Evolutionary conservation across 2,329 filamentous ascomycete species (phyloP), one percentile per base, ranked within the genome.

Genomic region (Fusarium fujikuroi): DNA sequence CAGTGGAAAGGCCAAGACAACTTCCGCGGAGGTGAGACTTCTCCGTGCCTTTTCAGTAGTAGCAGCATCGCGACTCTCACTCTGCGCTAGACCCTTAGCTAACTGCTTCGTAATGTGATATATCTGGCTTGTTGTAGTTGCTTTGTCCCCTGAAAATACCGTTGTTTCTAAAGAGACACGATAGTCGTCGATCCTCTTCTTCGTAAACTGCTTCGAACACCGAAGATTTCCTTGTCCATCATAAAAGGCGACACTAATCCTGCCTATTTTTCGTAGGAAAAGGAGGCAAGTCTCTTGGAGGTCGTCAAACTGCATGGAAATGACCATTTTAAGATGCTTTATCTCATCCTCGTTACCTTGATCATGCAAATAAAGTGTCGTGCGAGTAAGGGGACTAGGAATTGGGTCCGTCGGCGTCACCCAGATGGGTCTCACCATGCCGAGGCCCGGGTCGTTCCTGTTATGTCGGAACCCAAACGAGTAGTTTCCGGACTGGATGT

Each of bases 1-100:
- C 8, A 75, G n/a, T 1, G 74, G 73, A 28, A 76, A 76, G 0
- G 72, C 74, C 18, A 76, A 36, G n/a, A 75, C n/a, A 7, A 76
- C 53, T 18, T 75, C 69, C 0, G 74, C 60, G 3, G n/a, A 61
- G 0, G 66, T 62, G 7, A 36, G 63, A 9, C 11, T 21, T 36
- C 7, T 60, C 28, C 36, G 15, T 19, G 30, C 59, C 19, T 72
- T 37, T 0, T 65, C 67, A 8, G 46, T 57, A 4, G 49, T 36
- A 2, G 70, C 58, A 28, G 42, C n/a, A 5, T 72, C 59, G 2
- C 65, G 68, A 21, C 72, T 76, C 5, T 72, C 71, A 10, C 66
- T 73, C 1, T 28, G 42, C 3, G 68, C 36, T 21, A 76, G 46
- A 3, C 56, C 52, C 0, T 30, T 49, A 0, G 67, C 66, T 16